phyloP scores from a whole-genome alignment of 768 basidiomycete species.

The Tricholoma flavovirens region DNA sequence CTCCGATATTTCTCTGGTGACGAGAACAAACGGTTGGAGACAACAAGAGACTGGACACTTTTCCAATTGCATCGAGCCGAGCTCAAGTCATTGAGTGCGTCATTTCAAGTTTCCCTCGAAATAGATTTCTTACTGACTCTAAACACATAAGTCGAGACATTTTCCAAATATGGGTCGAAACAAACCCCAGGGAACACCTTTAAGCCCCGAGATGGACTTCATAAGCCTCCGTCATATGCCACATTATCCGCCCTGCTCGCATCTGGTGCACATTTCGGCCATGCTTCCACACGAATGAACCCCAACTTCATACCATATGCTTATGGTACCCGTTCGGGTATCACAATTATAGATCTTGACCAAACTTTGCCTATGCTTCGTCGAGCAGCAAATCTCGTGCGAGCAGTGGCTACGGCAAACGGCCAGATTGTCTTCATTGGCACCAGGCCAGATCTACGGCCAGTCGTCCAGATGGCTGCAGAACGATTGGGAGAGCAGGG shows the following conservation, averaged over 20 bases:
- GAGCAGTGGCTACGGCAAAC: conserved; percentile 71
- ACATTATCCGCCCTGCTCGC: conserved; percentile 90
- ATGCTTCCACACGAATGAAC: conserved; percentile 77
- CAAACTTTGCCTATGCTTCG: conserved; percentile 88
- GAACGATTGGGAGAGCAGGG: conserved; percentile 74
- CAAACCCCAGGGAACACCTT: conserved; percentile 62
- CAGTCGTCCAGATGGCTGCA: conserved; percentile 72
- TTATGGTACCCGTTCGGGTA: conserved; percentile 84
- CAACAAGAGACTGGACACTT: conserved; percentile 57
- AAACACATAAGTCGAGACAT: conserved; percentile 45
- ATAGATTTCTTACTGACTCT: conserved; percentile 4
- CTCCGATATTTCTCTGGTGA: conserved; percentile 24
- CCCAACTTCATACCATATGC: conserved; percentile 89
- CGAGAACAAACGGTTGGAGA: conserved; percentile 29
- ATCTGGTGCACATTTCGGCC: conserved; percentile 91
- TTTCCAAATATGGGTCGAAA: conserved; percentile 73
- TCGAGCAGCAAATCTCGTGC: conserved; percentile 83
- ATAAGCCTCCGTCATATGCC: conserved; percentile 59
- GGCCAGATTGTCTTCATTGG: conserved; percentile 91
- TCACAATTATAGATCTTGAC: conserved; percentile 93
- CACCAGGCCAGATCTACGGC: conserved; percentile 72
- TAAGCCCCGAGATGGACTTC: conserved; percentile 66
- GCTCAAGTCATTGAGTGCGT: conserved; percentile 49
- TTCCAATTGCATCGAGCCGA: conserved; percentile 57
- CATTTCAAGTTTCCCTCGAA: conserved; percentile 8